Evolutionary conservation across 768 basidiomycete species (phyloP).

Genomic region (Boletus reticulatus): DNA sequence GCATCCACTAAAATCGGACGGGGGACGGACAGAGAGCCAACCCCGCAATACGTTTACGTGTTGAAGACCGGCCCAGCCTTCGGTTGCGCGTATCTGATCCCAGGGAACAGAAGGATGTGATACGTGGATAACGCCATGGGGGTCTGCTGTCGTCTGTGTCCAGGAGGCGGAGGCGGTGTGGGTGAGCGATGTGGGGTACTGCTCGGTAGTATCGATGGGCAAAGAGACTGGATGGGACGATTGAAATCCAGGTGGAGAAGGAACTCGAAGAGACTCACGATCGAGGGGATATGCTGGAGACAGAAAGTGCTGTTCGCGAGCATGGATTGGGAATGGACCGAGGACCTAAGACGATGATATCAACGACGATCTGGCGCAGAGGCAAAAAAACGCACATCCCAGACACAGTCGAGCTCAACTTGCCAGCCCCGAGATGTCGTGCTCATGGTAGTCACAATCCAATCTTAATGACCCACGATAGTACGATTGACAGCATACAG

Average conservation of each 20-base stretch:
- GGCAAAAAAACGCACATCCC: slow-evolving; percentile 27
- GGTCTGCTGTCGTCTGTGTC: slow-evolving; percentile 42
- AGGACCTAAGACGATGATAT: slow-evolving; percentile 49
- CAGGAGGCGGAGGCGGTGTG: slow-evolving; percentile 50
- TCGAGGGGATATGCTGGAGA: slow-evolving; percentile 73
- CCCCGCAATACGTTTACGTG: slow-evolving; percentile 72
- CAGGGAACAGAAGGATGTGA: slow-evolving; percentile 64
- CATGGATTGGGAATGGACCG: slow-evolving; percentile 82
- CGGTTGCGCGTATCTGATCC: slow-evolving; percentile 66
- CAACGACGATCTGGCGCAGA: not conserved
- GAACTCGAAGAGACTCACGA: slow-evolving; percentile 38
- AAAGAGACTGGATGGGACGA: slow-evolving; percentile 6
- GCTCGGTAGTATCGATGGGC: slow-evolving; percentile 13
- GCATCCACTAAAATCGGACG: slow-evolving; percentile 15
- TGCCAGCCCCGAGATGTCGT: slow-evolving; percentile 15
- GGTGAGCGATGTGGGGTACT: slow-evolving; percentile 58
- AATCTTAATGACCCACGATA: not conserved
- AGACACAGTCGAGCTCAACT: slow-evolving; percentile 24
- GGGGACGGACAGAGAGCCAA: slow-evolving; percentile 56
- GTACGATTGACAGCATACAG: slow-evolving; percentile 1
- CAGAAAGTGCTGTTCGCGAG: slow-evolving; percentile 80
- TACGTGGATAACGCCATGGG: slow-evolving; percentile 52
- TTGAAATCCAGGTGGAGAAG: slow-evolving; percentile 1
- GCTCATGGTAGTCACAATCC: slow-evolving; percentile 3
- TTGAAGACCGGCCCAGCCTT: slow-evolving; percentile 88